These are phyloP conservation scores for Pseudomicrostroma phylloplanum DNA, from an alignment of 1,284 basidiomycete species.

Conservation along the genomic window DNA sequence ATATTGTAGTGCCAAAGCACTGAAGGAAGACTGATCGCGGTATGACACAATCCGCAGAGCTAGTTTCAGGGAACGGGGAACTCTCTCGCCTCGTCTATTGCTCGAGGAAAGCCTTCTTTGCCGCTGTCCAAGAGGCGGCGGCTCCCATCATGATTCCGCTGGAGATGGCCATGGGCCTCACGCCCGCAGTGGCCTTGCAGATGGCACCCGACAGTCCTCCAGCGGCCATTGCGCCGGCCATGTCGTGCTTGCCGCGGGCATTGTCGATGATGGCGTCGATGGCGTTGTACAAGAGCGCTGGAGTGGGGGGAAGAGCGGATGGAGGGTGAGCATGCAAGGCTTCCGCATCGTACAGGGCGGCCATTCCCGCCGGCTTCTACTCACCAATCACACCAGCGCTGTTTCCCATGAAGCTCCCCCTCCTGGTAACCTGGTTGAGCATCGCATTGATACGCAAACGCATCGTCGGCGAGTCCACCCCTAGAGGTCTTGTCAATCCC, in stretches of 20 bases:
- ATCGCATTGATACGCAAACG: slow-evolving; percentile 92
- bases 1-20: no score
- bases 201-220: slow-evolving; percentile 84
- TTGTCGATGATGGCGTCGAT: slow-evolving; percentile 89
- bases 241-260: slow-evolving; percentile 84
- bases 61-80: no score
- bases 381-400: slow-evolving; percentile 91
- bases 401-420: slow-evolving; percentile 96
- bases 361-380: slow-evolving; percentile 24
- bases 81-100: no score
- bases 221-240: slow-evolving; percentile 80
- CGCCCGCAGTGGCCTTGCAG: slow-evolving; percentile 90
- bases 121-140: slow-evolving; percentile 84
- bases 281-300: slow-evolving; percentile 91
- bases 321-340: neutral
- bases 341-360: neutral
- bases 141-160: slow-evolving; percentile 79
- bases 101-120: slow-evolving; percentile 63
- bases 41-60: no score
- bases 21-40: no score
- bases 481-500: slow-evolving; percentile 74
- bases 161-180: slow-evolving; percentile 78
- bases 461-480: slow-evolving; percentile 54
- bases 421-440: slow-evolving; percentile 88
- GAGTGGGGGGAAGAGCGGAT: neutral